These are phyloP conservation scores for Clonostachys byssicola DNA, from an alignment of 2,329 filamentous ascomycete genomes.

Conservation along the genomic window DNA sequence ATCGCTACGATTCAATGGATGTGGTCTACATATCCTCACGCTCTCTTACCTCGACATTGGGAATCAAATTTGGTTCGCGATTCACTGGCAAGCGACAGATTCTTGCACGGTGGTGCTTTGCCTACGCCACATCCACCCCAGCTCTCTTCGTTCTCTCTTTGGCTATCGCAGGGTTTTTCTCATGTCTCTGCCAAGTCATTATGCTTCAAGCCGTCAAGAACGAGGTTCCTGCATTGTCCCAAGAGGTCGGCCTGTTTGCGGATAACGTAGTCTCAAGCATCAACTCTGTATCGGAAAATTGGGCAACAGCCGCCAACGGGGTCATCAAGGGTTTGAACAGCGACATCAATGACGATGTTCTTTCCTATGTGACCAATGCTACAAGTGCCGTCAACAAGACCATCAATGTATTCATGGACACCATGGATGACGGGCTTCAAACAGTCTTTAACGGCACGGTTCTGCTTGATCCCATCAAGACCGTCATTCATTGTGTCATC, in stretches of 20 bases:
- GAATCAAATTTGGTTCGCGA: conserved; percentile 64
- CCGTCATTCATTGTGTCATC: conserved; percentile 83
- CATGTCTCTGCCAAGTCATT: conserved; percentile 77
- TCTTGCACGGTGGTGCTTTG: conserved; percentile 76
- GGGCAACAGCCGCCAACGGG: conserved; percentile 73
- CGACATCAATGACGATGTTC: conserved; percentile 78
- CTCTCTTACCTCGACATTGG: conserved; percentile 68
- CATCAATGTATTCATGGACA: conserved; percentile 74
- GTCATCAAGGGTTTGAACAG: conserved; percentile 67
- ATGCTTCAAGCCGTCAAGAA: conserved; percentile 71
- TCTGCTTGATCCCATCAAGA: conserved; percentile 72
- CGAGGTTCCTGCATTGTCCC: conserved; percentile 70
- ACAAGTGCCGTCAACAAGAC: conserved; percentile 82
- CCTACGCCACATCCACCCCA: conserved; percentile 80
- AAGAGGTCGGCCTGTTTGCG: conserved; percentile 75
- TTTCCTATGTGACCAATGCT: conserved; percentile 82
- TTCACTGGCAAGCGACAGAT: conserved; percentile 66
- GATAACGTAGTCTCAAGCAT: conserved; percentile 71
- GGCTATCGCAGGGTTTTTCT: conserved; percentile 75
- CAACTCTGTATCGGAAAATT: conserved; percentile 67
- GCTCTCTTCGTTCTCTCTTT: conserved; percentile 85
- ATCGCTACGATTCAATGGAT: conserved; percentile 77
- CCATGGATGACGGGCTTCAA: conserved; percentile 72
- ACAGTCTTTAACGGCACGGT: conserved; percentile 77
- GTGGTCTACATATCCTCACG: conserved; percentile 83